Evolutionary conservation across 345 rosid genomes (phyloP).

Genomic region (Psidium friedrichsthalianum): DNA sequence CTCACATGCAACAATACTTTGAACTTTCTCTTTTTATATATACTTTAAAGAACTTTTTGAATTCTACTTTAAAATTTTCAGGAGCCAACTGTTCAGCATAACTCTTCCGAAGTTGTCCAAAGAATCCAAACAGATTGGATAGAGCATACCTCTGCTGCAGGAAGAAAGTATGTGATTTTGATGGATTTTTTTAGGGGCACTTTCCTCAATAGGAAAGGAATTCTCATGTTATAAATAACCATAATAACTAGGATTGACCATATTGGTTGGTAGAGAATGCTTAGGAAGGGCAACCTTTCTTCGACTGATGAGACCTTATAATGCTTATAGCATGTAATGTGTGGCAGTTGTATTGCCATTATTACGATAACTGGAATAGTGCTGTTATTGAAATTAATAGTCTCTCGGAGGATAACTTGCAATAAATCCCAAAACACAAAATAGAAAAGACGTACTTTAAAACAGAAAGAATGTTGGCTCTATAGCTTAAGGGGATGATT

Average conservation of each 20-base stretch:
- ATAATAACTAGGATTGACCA: neutral
- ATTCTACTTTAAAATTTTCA: slow-evolving; percentile 11
- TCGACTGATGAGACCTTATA: neutral
- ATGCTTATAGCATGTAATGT: neutral
- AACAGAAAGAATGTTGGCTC: neutral
- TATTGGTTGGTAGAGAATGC: neutral
- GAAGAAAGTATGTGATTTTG: slow-evolving; percentile 46
- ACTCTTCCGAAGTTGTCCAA: slow-evolving; percentile 22
- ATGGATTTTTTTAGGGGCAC: neutral
- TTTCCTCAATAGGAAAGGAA: neutral
- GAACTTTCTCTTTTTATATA: neutral
- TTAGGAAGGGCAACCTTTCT: neutral
- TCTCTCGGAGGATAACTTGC: neutral
- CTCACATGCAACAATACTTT: neutral
- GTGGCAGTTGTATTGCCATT: neutral
- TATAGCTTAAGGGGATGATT: neutral
- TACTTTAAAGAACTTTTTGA: neutral
- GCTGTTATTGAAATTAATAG: neutral
- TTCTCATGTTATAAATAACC: neutral
- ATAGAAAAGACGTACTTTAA: neutral
- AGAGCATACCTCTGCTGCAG: slow-evolving; percentile 75
- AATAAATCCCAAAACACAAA: neutral
- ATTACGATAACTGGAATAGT: neutral
- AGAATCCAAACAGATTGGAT: slow-evolving; percentile 57
- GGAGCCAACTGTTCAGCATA: slow-evolving; percentile 27